These are phyloP conservation scores for Sphaerostilbella broomeana DNA, from an alignment of 2,329 filamentous ascomycete species.

Conservation along the genomic window DNA sequence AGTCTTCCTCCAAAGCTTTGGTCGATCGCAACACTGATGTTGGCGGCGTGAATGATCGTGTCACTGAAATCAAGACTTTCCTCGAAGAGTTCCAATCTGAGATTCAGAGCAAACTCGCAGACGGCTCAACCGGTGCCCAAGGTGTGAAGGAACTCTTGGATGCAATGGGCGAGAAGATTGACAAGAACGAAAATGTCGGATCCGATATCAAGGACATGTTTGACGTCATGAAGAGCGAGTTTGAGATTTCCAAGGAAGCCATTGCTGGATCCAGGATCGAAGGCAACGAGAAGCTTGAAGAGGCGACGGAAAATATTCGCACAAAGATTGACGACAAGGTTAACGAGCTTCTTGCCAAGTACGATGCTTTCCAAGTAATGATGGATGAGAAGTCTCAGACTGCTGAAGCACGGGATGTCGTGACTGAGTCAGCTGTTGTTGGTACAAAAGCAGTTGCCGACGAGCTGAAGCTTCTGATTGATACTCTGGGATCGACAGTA, in stretches of 20 bases:
- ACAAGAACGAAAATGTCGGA: conserved; percentile 49
- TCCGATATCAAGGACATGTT: conserved; percentile 66
- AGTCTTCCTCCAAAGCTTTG: conserved; percentile 69
- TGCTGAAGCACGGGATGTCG: conserved; percentile 64
- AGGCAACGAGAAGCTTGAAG: conserved; percentile 67
- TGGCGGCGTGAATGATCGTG: conserved; percentile 67
- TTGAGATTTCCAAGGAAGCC: conserved; percentile 78
- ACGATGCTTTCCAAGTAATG: conserved; percentile 73
- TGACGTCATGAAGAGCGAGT: conserved; percentile 73
- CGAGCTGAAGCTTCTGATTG: conserved; percentile 78
- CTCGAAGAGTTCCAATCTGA: conserved; percentile 73
- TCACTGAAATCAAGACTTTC: conserved; percentile 70
- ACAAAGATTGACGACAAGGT: conserved; percentile 59
- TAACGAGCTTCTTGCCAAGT: conserved; percentile 73
- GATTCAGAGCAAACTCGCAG: conserved; percentile 68
- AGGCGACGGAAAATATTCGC: conserved; percentile 47
- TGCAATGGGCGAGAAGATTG: conserved; percentile 56
- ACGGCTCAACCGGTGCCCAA: conserved; percentile 67
- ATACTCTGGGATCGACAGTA: conserved; percentile 74
- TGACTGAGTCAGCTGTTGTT: conserved; percentile 66
- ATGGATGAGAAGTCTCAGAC: conserved; percentile 68
- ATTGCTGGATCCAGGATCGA: conserved; percentile 77
- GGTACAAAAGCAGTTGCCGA: conserved; percentile 75
- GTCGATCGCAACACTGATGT: conserved; percentile 82
- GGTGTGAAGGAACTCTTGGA: conserved; percentile 65